Evolutionary conservation across 176 grass and related monocot species (phyloP).

Genomic region (Bothriochloa decipiens): DNA sequence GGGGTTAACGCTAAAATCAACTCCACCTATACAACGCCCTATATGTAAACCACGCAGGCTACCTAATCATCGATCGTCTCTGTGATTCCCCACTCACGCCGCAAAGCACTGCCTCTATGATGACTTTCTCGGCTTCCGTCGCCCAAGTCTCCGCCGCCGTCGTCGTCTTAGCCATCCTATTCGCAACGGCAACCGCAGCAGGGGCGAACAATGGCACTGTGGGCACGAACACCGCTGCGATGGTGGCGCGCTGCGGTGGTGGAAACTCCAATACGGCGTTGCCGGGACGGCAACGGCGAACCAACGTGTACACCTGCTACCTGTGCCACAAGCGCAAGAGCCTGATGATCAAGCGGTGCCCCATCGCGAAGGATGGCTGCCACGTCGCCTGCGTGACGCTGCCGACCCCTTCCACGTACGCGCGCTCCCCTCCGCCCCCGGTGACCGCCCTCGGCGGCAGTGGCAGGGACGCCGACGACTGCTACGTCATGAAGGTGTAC

Average conservation of each 20-base stretch:
- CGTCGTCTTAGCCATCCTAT: neutral
- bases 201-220: conserved; percentile 1
- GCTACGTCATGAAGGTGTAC: conserved; percentile 56
- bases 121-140: neutral
- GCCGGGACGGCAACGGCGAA: neutral
- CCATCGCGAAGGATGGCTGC: conserved; percentile 30
- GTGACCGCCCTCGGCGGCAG: neutral
- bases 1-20: too few species aligned
- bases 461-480: conserved; percentile 20
- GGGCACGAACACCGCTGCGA: neutral
- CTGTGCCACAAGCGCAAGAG: conserved; percentile 33
- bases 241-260: neutral
- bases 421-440: neutral
- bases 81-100: neutral
- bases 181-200: neutral
- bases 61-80: neutral
- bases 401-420: conserved; percentile 4
- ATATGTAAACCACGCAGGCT: neutral
- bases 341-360: conserved; percentile 40
- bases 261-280: neutral
- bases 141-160: neutral
- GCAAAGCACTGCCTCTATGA: neutral
- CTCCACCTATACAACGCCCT: neutral
- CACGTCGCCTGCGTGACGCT: conserved; percentile 41
- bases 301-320: conserved; percentile 49